phyloP scores from a whole-genome alignment of 2,329 filamentous ascomycete species.

The Pseudopithomyces chartarum region DNA sequence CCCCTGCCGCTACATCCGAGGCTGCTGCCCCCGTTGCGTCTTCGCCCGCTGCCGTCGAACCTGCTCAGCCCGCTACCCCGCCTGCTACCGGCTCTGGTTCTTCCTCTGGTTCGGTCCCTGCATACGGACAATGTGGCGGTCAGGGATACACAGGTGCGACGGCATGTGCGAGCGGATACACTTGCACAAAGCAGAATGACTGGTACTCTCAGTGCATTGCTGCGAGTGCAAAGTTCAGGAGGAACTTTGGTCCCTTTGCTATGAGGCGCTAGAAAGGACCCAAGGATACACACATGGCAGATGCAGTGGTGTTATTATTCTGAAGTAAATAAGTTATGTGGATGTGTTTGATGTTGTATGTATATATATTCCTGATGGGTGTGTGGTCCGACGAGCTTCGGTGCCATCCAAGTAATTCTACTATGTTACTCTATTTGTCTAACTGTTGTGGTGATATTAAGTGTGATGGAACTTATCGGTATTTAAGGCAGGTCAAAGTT shows the following conservation, averaged over 20 bases:
- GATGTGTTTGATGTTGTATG: too few species aligned
- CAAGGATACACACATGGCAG: too few species aligned
- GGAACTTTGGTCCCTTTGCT: background rate
- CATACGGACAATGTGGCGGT: constrained; percentile 37
- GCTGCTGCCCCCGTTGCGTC: constrained; percentile 6
- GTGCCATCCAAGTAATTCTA: too few species aligned
- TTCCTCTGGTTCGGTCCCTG: constrained; percentile 6
- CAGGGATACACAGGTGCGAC: background rate
- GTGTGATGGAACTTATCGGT: too few species aligned
- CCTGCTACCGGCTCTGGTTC: background rate
- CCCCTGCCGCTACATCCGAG: background rate
- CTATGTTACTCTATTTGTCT: too few species aligned
- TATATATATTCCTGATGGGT: too few species aligned
- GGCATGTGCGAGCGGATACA: background rate
- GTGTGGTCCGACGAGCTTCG: too few species aligned
- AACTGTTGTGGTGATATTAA: too few species aligned
- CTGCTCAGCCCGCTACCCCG: background rate
- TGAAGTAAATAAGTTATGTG: too few species aligned
- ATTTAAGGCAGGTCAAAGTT: too few species aligned
- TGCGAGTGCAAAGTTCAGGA: constrained; percentile 2
- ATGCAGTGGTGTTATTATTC: too few species aligned
- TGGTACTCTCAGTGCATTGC: constrained; percentile 10
- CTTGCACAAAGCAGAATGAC: background rate
- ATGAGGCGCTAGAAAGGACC: background rate
- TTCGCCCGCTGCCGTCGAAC: background rate